Percentiles rank a stretch among this genome's conserved stretches.
Conservation (phyloP, 306 rosid species). For the Quercus glauca region DNA sequence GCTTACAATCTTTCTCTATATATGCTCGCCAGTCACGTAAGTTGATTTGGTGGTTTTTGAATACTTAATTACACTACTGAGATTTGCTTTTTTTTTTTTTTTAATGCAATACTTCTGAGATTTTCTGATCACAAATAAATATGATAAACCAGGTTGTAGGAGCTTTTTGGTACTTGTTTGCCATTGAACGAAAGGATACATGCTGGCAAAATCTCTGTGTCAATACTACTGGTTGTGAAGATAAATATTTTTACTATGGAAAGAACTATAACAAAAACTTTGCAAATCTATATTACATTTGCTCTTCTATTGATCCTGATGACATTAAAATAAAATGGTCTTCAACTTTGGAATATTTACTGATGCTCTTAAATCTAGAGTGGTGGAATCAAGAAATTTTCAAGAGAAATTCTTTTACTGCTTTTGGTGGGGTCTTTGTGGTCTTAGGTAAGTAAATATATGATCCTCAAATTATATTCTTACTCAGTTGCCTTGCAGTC, state of each 20-base stretch:
- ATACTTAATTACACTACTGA: too few species aligned
- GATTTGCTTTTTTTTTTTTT: too few species aligned
- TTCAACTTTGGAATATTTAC: slow-evolving; percentile 71
- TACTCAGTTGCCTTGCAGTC: background rate
- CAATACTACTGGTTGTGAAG: fast-evolving
- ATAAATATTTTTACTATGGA: slow-evolving; percentile 28
- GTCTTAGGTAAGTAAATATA: slow-evolving; percentile 51
- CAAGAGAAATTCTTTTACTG: slow-evolving; percentile 60
- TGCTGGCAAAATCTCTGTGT: background rate
- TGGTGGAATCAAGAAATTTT: slow-evolving; percentile 41
- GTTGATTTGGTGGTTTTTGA: slow-evolving; percentile 20
- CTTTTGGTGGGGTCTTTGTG: slow-evolving; percentile 96
- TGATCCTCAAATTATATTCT: background rate
- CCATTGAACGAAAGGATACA: too few species aligned
- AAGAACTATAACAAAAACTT: fast-evolving
- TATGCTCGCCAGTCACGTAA: slow-evolving; percentile 89
- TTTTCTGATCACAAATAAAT: slow-evolving; percentile 9
- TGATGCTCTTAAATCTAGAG: slow-evolving; percentile 46
- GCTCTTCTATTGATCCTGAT: slow-evolving; percentile 36
- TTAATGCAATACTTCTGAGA: background rate
- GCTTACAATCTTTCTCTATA: slow-evolving; percentile 78
- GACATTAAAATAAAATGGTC: background rate
- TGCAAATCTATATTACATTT: slow-evolving; percentile 14
- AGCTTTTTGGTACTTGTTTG: too few species aligned
- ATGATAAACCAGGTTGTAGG: too few species aligned